Evolutionary conservation across 768 basidiomycete species (phyloP).

Genomic region (Cystobasidiopsis lactophilus): DNA sequence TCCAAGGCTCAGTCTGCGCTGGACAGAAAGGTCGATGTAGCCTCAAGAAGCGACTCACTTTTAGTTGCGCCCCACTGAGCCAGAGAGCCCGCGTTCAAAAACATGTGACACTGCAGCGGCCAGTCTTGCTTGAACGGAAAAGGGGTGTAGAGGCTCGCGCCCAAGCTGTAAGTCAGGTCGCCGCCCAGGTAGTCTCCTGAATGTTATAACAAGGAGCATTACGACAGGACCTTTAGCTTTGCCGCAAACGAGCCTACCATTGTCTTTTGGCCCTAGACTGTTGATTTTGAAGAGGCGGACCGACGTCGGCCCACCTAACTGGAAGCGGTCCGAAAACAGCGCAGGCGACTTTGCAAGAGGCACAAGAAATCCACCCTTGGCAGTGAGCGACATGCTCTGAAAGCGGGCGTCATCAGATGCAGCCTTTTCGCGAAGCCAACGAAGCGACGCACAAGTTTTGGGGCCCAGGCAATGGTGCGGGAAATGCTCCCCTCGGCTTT

Average conservation of each 20-base stretch:
- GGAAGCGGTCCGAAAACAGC: conserved; percentile 66
- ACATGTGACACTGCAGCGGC: conserved; percentile 62
- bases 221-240: no score
- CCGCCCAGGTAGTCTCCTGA: conserved; percentile 53
- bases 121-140: conserved; percentile 51
- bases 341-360: conserved; percentile 25
- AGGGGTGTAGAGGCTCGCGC: conserved; percentile 50
- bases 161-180: conserved; percentile 56
- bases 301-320: conserved; percentile 74
- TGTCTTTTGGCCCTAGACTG: conserved; percentile 51
- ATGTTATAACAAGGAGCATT: neutral
- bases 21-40: conserved; percentile 18
- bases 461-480: conserved; percentile 36
- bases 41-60: conserved; percentile 28
- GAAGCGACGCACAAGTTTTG: conserved; percentile 37
- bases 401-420: no score
- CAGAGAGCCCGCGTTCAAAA: conserved; percentile 59
- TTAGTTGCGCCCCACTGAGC: conserved; percentile 37
- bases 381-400: no score
- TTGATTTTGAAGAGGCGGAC: conserved; percentile 56
- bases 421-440: no score
- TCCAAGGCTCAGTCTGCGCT: conserved; percentile 13
- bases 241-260: no score
- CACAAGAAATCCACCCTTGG: conserved; percentile 47
- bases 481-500: conserved; percentile 50